Conservation (phyloP, 257 asterid species). For the Ballota nigra region DNA sequence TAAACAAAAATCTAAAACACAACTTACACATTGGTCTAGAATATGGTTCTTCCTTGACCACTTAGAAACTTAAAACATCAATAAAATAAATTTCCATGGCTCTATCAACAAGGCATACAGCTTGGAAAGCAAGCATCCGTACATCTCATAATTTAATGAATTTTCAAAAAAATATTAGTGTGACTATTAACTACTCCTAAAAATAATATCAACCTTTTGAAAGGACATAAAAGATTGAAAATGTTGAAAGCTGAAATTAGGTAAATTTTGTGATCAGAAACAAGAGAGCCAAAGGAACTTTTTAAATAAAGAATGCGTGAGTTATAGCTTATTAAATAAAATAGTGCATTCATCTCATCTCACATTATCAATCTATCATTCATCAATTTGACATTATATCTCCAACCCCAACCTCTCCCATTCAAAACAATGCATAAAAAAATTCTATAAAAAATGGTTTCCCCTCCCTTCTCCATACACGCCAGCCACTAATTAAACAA, state of each 20-base stretch:
- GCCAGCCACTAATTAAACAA: neutral
- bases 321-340: neutral
- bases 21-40: neutral
- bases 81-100: neutral
- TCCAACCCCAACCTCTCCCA: neutral
- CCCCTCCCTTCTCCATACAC: neutral
- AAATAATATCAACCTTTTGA: neutral
- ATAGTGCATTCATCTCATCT: neutral
- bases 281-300: neutral
- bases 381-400: neutral
- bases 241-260: neutral
- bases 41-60: neutral
- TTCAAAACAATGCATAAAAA: neutral
- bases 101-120: neutral
- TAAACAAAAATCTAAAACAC: neutral
- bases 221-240: neutral
- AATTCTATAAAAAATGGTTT: neutral
- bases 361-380: constrained; percentile 7
- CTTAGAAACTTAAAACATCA: neutral
- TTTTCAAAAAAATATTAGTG: neutral
- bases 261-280: neutral
- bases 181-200: neutral
- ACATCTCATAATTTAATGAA: neutral
- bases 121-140: neutral
- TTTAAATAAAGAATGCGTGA: neutral